A percentile compares a stretch with the other conserved stretches of the same genome.
Conservation (phyloP, 140 eudicot genomes). For the Erigeron philadelphicus region DNA sequence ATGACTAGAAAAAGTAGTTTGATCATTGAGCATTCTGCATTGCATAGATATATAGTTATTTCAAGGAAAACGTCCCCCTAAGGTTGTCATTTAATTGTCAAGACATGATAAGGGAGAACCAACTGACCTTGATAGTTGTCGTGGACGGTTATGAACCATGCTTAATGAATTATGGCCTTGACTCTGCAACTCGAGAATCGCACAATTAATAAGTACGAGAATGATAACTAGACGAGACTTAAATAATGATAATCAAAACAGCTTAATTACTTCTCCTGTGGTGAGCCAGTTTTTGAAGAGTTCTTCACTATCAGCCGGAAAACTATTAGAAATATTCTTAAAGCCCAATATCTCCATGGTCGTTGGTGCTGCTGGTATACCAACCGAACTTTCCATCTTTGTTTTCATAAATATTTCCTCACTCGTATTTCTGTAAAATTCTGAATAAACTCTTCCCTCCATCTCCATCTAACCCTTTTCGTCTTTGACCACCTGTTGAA, state of each 20-base stretch:
- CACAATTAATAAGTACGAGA: neutral
- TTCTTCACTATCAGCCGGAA: slow-evolving; percentile 61
- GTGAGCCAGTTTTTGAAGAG: slow-evolving; percentile 70
- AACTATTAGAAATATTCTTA: slow-evolving; percentile 43
- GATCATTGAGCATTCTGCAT: slow-evolving; percentile 52
- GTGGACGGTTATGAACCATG: slow-evolving; percentile 42
- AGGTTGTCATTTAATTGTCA: neutral
- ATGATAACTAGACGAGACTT: neutral
- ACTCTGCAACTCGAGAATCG: slow-evolving; percentile 30
- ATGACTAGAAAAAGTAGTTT: slow-evolving; percentile 27
- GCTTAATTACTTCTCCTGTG: slow-evolving; percentile 48
- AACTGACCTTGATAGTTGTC: slow-evolving; percentile 44
- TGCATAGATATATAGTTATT: neutral
- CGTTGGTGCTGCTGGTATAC: slow-evolving; percentile 47
- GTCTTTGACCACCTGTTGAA: neutral
- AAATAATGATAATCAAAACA: neutral
- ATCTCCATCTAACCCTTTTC: slow-evolving; percentile 26
- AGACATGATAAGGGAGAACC: slow-evolving; percentile 7
- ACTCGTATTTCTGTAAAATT: slow-evolving; percentile 51
- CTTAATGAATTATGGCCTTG: slow-evolving; percentile 34
- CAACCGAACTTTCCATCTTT: slow-evolving; percentile 55
- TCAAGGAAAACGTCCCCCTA: neutral
- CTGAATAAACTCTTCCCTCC: slow-evolving; percentile 54
- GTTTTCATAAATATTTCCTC: slow-evolving; percentile 56
- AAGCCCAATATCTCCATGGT: slow-evolving; percentile 63